Conservation (phyloP, 1,284 basidiomycete genomes). For the Ceratobasidium sp. region DNA sequence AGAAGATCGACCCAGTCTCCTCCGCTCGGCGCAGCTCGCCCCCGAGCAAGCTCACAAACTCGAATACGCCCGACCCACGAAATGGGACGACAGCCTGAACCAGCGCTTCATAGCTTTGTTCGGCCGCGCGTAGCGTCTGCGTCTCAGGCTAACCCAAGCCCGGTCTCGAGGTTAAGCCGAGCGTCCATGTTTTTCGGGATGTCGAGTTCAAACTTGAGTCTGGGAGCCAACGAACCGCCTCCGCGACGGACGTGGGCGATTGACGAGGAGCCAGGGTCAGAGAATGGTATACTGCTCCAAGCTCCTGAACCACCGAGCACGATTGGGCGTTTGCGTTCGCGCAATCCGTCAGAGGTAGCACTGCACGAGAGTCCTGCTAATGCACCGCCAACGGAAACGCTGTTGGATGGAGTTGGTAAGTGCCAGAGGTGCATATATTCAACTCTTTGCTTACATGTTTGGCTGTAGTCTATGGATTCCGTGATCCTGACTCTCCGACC, state of each 20-base stretch:
- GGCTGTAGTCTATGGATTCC: constrained; percentile 26
- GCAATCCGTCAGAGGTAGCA: constrained; percentile 6
- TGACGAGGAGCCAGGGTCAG: constrained; percentile 17
- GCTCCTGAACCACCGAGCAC: constrained; percentile 6
- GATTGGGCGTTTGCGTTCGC: background rate
- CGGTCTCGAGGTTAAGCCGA: constrained; percentile 16
- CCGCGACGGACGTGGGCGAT: constrained; percentile 28
- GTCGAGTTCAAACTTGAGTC: background rate
- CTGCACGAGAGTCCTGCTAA: constrained; percentile 4
- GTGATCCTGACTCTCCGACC: constrained; percentile 30
- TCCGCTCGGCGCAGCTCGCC: background rate
- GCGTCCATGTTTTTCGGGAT: constrained; percentile 29
- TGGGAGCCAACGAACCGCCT: background rate
- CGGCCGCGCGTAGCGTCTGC: constrained; percentile 9
- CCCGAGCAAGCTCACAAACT: constrained; percentile 12
- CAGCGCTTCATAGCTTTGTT: background rate
- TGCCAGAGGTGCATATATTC: background rate
- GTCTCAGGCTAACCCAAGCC: background rate
- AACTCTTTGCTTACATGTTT: constrained; percentile 1
- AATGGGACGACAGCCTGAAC: background rate
- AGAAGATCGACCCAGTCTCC: constrained; percentile 10
- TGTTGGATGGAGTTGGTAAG: constrained; percentile 29
- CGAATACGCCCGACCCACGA: background rate
- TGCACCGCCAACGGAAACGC: constrained; percentile 4
- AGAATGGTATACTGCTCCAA: background rate